Evolutionary conservation across 1,284 basidiomycete genomes (phyloP), one percentile per base, ranked within the genome.

Genomic region (Papiliotrema laurentii): DNA sequence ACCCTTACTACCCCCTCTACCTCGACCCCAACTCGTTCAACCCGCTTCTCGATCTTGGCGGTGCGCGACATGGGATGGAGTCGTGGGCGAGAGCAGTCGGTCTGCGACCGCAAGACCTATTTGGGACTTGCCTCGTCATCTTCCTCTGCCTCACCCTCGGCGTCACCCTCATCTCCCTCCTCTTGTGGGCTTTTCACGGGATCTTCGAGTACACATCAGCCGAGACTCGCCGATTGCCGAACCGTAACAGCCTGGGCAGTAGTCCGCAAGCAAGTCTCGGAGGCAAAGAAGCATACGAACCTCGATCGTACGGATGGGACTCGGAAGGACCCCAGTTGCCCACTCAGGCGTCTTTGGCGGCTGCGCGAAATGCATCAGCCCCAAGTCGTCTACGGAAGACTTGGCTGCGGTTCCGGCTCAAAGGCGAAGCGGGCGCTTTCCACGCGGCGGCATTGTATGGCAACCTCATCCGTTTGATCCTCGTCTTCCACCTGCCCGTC

Each of bases 401-500:
- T 27, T 73, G 73, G 66, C 64, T 57, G 27, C 64, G 72, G 25
- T 75, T 74, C 61, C 58, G 65, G 24, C 56, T 61, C 39, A 69
- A 68, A 46, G 74, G 74, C 9, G 69, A 70, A 38, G 69, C 73
- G 2, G 74, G 74, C 1, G 74, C 72, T 7, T 75, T 73, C 50
- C 73, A 75, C 51, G 68, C 68, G 35, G 61, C 68, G 1, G 71
- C 73, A 7, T 54, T 75, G 16, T 73, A 74, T 56, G 93, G 93
- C 40, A 97, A 97, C 72, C 81, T 97, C 45, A 82, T 93, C 47
- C 85, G 94, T 45, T 78, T 94, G 49, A 80, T 97, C 37, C 78
- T 93, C 47, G 78, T 94, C 34, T 97, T 97, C 76, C 93, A 97
- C 74, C 81, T 97, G 19, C 93, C 93, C 10, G 80, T 97, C 58